Evolutionary conservation across 202 grass and related monocot genomes (phyloP), one percentile per base, ranked within the genome.

Genomic region (Setaria viridis): DNA sequence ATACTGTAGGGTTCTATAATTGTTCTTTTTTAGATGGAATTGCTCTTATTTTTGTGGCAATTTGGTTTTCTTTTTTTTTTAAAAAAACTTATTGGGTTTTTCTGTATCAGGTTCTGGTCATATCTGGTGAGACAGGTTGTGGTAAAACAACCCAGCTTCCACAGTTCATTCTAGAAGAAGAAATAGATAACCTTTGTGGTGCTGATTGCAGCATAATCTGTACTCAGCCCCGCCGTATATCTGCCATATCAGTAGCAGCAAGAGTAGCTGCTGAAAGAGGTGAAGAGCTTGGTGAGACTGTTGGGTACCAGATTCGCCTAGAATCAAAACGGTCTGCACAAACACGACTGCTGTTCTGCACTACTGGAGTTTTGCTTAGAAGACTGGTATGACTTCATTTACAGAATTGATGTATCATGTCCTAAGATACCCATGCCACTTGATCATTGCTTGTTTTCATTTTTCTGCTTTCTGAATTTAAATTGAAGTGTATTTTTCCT

Each of bases 131-230:
- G 84, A 98, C 95, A 58, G 95, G 95, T 42, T 98, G 93, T 66
- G 95, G 95, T 55, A 98, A 98, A 89, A 98, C 95, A 78, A 98
- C 95, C 15, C 95, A 98, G 67, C 83, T 98, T 79, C 95, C 95
- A 16, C 95, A 98, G 67, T 98, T 98, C 85, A 95, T 98, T 73
- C 81, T 98, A 47, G 95, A 98, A 88, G 86, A 98, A 47, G 91
- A 98, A 82, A 98, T 98, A 87, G 81, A 89, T 84, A 80, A 85
- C 54, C 84, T 95, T 47, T 82, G 75, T 68, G 95, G 93, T 85
- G 90, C 95, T 74, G 83, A 92, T 74, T 98, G 95, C 88, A 95
- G 53, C 76, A 98, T 98, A 89, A 94, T 98, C 78, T 98, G 95
- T 68, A 98, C 95, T 83, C 95, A 98, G 50, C 95, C 95, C 69